phyloP scores from a whole-genome alignment of 73 alveolate species.

The Tetrahymena elliotti region DNA sequence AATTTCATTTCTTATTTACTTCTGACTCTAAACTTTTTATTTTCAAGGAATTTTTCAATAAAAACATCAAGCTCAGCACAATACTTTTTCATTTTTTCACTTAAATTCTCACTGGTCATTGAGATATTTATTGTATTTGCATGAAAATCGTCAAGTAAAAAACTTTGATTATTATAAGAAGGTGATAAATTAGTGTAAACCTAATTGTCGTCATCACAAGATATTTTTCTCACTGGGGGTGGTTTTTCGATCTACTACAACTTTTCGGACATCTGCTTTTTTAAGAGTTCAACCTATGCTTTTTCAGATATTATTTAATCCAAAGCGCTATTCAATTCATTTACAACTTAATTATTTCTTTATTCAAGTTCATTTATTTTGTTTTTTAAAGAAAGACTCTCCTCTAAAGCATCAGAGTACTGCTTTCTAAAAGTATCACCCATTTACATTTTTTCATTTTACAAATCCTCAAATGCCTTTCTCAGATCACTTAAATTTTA shows the following conservation, averaged over 20 bases:
- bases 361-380: background rate
- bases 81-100: background rate
- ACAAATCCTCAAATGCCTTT: background rate
- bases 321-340: background rate
- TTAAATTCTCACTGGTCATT: background rate
- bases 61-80: background rate
- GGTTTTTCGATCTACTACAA: background rate
- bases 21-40: background rate
- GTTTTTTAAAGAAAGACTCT: background rate
- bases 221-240: background rate
- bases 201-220: background rate
- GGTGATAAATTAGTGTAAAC: background rate
- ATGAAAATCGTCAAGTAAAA: background rate
- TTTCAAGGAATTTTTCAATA: background rate
- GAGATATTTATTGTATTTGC: background rate
- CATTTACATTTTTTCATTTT: background rate
- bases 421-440: background rate
- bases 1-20: background rate
- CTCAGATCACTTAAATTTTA: background rate
- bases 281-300: background rate
- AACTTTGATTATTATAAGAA: background rate
- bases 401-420: background rate
- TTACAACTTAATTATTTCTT: background rate
- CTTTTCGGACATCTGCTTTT: background rate
- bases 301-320: background rate